Evolutionary conservation across 768 basidiomycete species (phyloP).

Genomic region (Grammothele lineata): DNA sequence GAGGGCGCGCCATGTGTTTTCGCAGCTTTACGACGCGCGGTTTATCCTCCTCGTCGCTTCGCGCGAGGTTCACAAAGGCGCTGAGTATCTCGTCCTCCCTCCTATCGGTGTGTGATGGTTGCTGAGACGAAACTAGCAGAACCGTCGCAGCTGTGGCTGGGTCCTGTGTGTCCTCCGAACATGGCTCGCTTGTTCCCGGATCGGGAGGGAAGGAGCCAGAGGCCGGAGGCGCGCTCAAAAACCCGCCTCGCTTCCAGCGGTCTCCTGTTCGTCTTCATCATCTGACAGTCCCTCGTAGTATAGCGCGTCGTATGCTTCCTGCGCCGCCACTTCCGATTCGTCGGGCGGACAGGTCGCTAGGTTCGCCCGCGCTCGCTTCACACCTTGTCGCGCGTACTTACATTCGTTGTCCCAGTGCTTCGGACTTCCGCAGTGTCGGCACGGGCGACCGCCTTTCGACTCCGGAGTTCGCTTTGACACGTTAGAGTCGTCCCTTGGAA

Average conservation of each 20-base stretch:
- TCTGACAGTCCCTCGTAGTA: constrained; percentile 15
- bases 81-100: no score
- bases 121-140: no score
- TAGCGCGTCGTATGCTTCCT: constrained; percentile 27
- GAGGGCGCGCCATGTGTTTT: constrained; percentile 6
- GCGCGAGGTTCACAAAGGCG: no score
- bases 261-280: constrained; percentile 8
- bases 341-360: background rate
- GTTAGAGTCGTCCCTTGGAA: constrained; percentile 13
- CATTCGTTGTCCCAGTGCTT: constrained; percentile 35
- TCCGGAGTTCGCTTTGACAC: constrained; percentile 12
- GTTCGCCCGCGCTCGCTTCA: constrained; percentile 20
- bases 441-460: constrained; percentile 26
- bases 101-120: no score
- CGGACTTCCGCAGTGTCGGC: constrained; percentile 29
- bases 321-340: constrained; percentile 17
- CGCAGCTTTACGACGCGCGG: background rate
- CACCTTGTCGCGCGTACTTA: constrained; percentile 21
- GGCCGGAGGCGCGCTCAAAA: constrained; percentile 16
- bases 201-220: background rate
- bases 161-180: background rate
- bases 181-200: background rate
- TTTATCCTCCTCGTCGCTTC: no score
- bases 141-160: no score
- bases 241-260: constrained; percentile 3